phyloP scores from a whole-genome alignment of 306 rosid genomes.

The Castanopsis chinensis region DNA sequence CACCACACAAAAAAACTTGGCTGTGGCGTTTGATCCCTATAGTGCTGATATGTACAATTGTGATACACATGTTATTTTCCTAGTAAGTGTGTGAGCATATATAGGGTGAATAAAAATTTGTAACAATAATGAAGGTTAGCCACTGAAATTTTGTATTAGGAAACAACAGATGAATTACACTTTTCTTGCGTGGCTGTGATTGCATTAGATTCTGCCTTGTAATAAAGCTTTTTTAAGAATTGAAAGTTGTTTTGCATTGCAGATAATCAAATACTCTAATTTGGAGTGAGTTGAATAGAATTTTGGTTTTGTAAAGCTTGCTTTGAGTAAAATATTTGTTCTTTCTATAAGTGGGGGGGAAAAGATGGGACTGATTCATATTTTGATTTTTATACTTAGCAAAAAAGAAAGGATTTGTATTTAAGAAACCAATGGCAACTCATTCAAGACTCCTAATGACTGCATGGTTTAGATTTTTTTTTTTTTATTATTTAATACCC shows the following conservation, averaged over 20 bases:
- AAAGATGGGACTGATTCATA: too few species aligned
- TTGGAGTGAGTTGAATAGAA: not conserved
- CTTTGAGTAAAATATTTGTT: not conserved
- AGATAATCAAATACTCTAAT: not conserved
- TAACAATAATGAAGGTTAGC: not conserved
- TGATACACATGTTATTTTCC: not conserved
- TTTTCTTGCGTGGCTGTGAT: not conserved
- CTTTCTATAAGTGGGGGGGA: too few species aligned
- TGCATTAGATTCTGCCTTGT: not conserved
- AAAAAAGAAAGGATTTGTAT: too few species aligned
- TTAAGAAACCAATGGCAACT: too few species aligned
- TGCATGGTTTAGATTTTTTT: too few species aligned
- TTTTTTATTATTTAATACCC: too few species aligned
- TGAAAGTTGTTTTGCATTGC: not conserved
- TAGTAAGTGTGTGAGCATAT: not conserved
- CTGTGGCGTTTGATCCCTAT: not conserved
- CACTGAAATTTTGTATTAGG: not conserved
- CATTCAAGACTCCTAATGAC: too few species aligned
- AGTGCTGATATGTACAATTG: slow-evolving; percentile 9
- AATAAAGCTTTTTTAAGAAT: not conserved
- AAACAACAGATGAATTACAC: not conserved
- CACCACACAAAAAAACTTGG: slow-evolving; percentile 3
- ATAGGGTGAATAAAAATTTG: not conserved
- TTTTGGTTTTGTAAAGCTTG: not conserved
- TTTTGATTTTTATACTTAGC: too few species aligned